Percentiles rank a stretch among this genome's conserved stretches.
phyloP scores from a whole-genome alignment of 2,329 filamentous ascomycete genomes.

The Aureobasidium vineae region DNA sequence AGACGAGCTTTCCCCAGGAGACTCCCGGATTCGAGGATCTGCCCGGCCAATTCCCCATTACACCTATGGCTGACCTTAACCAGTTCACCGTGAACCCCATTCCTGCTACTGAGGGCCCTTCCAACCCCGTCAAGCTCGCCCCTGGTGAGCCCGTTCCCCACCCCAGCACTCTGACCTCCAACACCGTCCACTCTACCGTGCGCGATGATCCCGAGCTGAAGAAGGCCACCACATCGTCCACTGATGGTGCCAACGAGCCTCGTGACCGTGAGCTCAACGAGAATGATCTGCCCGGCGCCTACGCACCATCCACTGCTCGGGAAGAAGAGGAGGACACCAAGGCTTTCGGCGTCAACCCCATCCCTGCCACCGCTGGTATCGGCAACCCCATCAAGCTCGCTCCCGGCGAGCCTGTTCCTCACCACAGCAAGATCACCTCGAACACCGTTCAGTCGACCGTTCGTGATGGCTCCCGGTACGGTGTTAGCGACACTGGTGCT shows the following conservation, averaged over 20 bases:
- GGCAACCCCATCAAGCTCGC: slow-evolving; percentile 77
- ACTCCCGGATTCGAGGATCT: slow-evolving; percentile 40
- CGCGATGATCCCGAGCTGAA: slow-evolving; percentile 65
- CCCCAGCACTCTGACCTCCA: slow-evolving; percentile 59
- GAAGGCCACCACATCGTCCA: slow-evolving; percentile 25
- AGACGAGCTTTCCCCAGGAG: slow-evolving; percentile 34
- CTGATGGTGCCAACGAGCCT: slow-evolving; percentile 48
- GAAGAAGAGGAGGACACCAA: slow-evolving; percentile 42
- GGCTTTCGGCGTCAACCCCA: slow-evolving; percentile 54
- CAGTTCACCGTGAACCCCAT: slow-evolving; percentile 59
- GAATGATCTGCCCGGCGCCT: slow-evolving; percentile 19
- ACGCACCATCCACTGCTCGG: slow-evolving; percentile 18
- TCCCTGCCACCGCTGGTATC: slow-evolving; percentile 55
- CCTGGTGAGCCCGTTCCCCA: slow-evolving; percentile 82
- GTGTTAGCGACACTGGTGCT: slow-evolving; percentile 65
- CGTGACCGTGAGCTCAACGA: slow-evolving; percentile 20
- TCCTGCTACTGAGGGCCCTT: slow-evolving; percentile 45
- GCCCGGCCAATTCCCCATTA: slow-evolving; percentile 71
- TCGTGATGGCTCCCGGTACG: slow-evolving; percentile 78
- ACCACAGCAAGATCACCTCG: slow-evolving; percentile 60
- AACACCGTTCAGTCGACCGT: slow-evolving; percentile 68
- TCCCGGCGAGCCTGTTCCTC: slow-evolving; percentile 78
- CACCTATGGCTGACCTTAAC: slow-evolving; percentile 53
- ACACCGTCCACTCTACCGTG: slow-evolving; percentile 65
- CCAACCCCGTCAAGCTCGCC: slow-evolving; percentile 76